Evolutionary conservation across 768 basidiomycete genomes (phyloP), one percentile per base, ranked within the genome.

Genomic region (Cantharellus cinnabarinus): DNA sequence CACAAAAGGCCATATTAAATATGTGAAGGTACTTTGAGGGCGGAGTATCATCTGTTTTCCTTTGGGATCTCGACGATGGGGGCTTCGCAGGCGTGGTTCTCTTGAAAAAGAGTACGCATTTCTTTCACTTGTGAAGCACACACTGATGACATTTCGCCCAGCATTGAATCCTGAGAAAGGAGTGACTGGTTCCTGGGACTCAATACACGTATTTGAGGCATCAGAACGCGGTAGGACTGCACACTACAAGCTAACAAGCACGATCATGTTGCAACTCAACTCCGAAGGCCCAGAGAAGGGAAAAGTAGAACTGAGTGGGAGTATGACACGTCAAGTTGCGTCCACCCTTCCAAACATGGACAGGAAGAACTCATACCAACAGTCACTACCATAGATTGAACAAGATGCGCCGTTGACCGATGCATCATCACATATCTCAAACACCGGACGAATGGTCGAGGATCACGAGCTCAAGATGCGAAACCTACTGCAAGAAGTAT

Each of bases 381-480:
- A 35, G 34, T 38, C 20, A 3, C 38, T 38, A 41, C 15, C 42
- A 5, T 63, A 93, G 89, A 79, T 79, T 39, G 91, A 94, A 68
- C 82, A 86, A 69, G 93, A 94, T 68, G 84, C 78, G 71, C 80
- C 89, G 35, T 67, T 95, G 57, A 82, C 85, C 41, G 86, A 87
- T 64, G 68, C 77, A 48, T 78, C 82, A 29, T 83, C 87, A 48
- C 95, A 99, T 71, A 85, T 99, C 60, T 78, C 81, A 50, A 98
- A 98, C 70, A 83, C 84, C n/a, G 95, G 95, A 3, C 79, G 77
- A 64, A 85, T 97, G 82, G 83, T 99, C 63, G 95, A 99, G 70
- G 95, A 98, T 63, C 93, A 94, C 89, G 95, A 99, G 71, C 89
- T 93, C 69, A 98, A 98, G 74, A 91, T 98, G 89, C 79, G 95